Conservation (phyloP, 805 yeast genomes). For the Kuraishia piskuri region DNA sequence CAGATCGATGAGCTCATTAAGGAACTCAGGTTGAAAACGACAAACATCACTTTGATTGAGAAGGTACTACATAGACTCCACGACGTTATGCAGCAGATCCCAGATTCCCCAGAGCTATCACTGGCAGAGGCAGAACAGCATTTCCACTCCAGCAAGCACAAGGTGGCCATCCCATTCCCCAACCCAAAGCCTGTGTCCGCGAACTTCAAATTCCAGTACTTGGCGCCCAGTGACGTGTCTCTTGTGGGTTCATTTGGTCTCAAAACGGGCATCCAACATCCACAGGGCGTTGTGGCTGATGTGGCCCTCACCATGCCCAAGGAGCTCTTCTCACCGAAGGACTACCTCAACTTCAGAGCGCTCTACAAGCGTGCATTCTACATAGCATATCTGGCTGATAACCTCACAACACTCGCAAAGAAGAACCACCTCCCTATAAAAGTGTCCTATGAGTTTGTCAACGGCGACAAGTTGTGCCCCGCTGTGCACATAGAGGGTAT, state of each 20-base stretch:
- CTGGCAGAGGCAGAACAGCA: slow-evolving; percentile 51
- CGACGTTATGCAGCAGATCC: slow-evolving; percentile 56
- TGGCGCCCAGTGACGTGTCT: slow-evolving; percentile 64
- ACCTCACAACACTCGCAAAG: slow-evolving; percentile 43
- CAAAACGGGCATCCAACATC: slow-evolving; percentile 66
- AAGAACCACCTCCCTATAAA: slow-evolving; percentile 54
- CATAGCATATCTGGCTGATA: slow-evolving; percentile 67
- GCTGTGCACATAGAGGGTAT: slow-evolving; percentile 55
- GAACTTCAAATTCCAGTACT: slow-evolving; percentile 63
- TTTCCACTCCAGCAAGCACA: slow-evolving; percentile 34
- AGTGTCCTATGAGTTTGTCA: slow-evolving; percentile 53
- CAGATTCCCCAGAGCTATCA: slow-evolving; percentile 41
- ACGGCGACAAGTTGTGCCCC: slow-evolving; percentile 75
- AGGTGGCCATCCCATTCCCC: slow-evolving; percentile 71
- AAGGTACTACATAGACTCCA: slow-evolving; percentile 68
- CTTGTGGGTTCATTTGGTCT: slow-evolving; percentile 87
- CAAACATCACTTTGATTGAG: slow-evolving; percentile 58
- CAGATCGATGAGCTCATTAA: slow-evolving; percentile 87
- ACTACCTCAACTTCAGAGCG: slow-evolving; percentile 83
- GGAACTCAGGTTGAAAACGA: slow-evolving; percentile 70
- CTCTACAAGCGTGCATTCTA: slow-evolving; percentile 86
- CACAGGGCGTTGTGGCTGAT: slow-evolving; percentile 61
- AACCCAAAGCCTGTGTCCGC: slow-evolving; percentile 76
- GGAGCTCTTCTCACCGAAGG: slow-evolving; percentile 71
- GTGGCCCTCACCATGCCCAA: slow-evolving; percentile 78